Evolutionary conservation across 2,329 filamentous ascomycete species (phyloP).

Genomic region (Torrubiellomyces zombiae): DNA sequence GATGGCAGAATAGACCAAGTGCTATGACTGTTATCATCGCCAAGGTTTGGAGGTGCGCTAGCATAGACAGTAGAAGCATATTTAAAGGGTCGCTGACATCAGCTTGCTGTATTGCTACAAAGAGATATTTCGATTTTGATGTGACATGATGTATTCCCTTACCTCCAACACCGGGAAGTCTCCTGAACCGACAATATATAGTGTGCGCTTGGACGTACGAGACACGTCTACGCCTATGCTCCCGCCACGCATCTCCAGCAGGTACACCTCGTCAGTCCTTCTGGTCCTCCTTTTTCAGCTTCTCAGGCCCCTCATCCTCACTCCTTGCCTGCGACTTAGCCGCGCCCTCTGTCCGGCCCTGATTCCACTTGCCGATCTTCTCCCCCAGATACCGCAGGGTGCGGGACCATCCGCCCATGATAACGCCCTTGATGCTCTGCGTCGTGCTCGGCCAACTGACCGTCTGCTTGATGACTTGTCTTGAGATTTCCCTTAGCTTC

Average conservation of each 20-base stretch:
- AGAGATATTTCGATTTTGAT: no score
- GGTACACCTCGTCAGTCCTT: no score
- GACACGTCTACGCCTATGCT: no score
- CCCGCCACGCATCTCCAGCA: no score
- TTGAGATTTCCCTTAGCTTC: constrained; percentile 54
- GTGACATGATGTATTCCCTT: no score
- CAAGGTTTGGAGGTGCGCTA: no score
- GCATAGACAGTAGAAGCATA: no score
- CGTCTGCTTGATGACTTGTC: constrained; percentile 66
- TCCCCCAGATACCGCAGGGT: constrained; percentile 65
- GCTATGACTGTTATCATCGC: background rate
- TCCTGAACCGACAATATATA: no score
- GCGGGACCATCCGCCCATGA: constrained; percentile 59
- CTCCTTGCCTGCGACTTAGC: constrained; percentile 4
- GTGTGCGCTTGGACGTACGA: no score
- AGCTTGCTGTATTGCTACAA: no score
- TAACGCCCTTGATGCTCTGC: constrained; percentile 68
- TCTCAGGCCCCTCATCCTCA: background rate
- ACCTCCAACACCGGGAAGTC: no score
- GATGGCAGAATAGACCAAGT: background rate
- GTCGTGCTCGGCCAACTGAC: constrained; percentile 83
- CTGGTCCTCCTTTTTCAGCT: constrained; percentile 1
- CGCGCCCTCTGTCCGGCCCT: constrained; percentile 19
- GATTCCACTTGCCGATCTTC: constrained; percentile 53
- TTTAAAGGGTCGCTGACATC: no score